Evolutionary conservation across 2,329 filamentous ascomycete species (phyloP).

Genomic region (Leptosphaerulina australis): DNA sequence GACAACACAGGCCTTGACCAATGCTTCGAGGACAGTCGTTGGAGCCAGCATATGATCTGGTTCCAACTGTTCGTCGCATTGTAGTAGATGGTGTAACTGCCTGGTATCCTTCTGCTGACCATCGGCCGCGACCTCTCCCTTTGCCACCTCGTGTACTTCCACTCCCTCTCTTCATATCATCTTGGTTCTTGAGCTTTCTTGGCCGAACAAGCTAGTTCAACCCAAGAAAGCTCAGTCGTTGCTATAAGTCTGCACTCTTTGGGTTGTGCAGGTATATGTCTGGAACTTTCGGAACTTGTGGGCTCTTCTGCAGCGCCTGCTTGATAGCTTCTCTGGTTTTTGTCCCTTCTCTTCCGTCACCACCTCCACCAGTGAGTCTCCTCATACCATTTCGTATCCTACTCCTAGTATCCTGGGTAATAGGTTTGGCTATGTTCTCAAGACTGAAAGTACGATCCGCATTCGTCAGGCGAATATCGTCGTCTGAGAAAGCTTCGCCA

Average conservation of each 20-base stretch:
- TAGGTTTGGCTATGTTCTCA: slow-evolving; percentile 64
- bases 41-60: no score
- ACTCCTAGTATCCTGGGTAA: slow-evolving; percentile 59
- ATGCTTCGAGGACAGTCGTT: no score
- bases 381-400: slow-evolving; percentile 63
- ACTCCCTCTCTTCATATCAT: not conserved
- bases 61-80: no score
- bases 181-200: slow-evolving; percentile 2
- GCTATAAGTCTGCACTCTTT: slow-evolving; percentile 40
- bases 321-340: slow-evolving; percentile 47
- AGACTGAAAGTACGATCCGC: slow-evolving; percentile 38
- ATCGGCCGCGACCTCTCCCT: no score
- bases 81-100: no score
- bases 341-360: slow-evolving; percentile 49
- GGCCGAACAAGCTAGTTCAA: slow-evolving; percentile 7
- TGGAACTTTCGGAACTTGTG: slow-evolving; percentile 57
- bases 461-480: slow-evolving; percentile 57
- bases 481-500: slow-evolving; percentile 78
- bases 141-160: no score
- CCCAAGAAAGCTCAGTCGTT: slow-evolving; percentile 20
- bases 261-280: slow-evolving; percentile 51
- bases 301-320: slow-evolving; percentile 49
- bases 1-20: no score
- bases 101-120: no score
- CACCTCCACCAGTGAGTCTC: slow-evolving; percentile 64